Percentiles rank a stretch among this genome's conserved stretches.
Conservation (phyloP, 148 eudicot species). For the Nepenthes gracilis region DNA sequence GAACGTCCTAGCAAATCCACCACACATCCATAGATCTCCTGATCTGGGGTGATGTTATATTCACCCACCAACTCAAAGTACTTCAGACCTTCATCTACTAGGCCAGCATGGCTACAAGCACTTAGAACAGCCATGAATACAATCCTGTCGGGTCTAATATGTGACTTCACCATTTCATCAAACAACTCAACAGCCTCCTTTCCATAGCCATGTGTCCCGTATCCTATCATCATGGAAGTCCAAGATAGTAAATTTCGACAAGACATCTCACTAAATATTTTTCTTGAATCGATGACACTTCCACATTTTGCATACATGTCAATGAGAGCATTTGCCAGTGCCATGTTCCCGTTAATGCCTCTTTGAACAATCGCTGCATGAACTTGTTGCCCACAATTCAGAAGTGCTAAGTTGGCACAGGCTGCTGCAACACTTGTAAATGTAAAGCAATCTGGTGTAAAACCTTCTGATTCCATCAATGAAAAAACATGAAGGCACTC, state of each 20-base stretch:
- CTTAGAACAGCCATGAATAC: conserved; percentile 71
- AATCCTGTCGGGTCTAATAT: conserved; percentile 53
- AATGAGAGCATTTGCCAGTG: conserved; percentile 59
- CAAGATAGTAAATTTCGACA: conserved; percentile 56
- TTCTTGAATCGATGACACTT: conserved; percentile 45
- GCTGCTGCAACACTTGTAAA: conserved; percentile 63
- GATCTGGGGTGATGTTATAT: conserved; percentile 49
- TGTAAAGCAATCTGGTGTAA: conserved; percentile 68
- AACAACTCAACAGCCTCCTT: conserved; percentile 55
- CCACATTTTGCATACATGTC: conserved; percentile 98
- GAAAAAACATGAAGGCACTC: conserved; percentile 46
- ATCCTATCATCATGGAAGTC: conserved; percentile 95
- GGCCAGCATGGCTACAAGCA: conserved; percentile 94
- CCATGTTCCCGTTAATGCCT: conserved; percentile 52
- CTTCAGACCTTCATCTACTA: conserved; percentile 68
- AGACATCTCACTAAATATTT: conserved; percentile 43
- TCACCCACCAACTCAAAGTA: conserved; percentile 38
- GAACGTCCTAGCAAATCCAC: conserved; percentile 89
- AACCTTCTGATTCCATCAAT: conserved; percentile 47
- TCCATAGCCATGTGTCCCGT: conserved; percentile 81
- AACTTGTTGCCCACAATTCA: conserved; percentile 60
- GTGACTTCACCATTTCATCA: conserved; percentile 48
- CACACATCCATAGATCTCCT: conserved; percentile 71
- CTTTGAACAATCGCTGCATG: conserved; percentile 49
- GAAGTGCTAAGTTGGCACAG: conserved; percentile 57